These are phyloP conservation scores for Achaetomiella virescens DNA, from an alignment of 495 filamentous ascomycete species.

Conservation along the genomic window DNA sequence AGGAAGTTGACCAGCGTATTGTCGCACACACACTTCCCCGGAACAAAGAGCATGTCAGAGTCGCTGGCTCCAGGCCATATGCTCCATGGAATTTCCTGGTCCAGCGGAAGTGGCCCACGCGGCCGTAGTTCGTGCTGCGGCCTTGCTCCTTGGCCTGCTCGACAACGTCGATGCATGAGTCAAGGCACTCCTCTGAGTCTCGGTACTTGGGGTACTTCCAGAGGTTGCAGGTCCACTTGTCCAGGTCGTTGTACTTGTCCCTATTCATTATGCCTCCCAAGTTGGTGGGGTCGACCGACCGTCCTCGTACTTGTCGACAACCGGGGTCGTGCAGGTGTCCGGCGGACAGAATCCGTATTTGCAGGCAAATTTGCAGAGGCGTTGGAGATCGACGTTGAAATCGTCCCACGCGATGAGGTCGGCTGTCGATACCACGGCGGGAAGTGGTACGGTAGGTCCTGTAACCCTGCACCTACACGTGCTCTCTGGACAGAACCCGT, in stretches of 20 bases:
- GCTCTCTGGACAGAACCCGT: no score
- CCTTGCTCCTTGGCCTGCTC: conserved; percentile 6
- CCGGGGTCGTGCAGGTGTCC: background rate
- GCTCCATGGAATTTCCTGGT: no score
- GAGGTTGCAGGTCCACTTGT: conserved; percentile 4
- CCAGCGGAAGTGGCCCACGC: conserved; percentile 10
- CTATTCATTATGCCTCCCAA: no score
- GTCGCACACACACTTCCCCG: conserved; percentile 13
- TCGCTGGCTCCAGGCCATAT: no score
- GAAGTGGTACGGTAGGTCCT: no score
- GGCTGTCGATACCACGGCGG: background rate
- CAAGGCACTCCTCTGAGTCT: no score
- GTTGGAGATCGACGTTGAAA: background rate
- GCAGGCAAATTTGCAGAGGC: conserved; percentile 7
- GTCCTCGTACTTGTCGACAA: background rate
- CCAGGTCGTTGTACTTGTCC: background rate
- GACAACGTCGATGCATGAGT: no score
- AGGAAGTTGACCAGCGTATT: conserved; percentile 10
- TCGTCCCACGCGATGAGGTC: background rate
- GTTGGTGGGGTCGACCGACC: no score
- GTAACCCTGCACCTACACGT: no score
- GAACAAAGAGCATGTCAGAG: no score
- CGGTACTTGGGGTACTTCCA: background rate
- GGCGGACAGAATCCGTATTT: conserved; percentile 11
- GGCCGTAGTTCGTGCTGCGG: conserved; percentile 17